Percentiles rank a stretch among this genome's conserved stretches.
Conservation (phyloP, 2,329 filamentous ascomycete species). For the Pseudocercospora eumusae region DNA sequence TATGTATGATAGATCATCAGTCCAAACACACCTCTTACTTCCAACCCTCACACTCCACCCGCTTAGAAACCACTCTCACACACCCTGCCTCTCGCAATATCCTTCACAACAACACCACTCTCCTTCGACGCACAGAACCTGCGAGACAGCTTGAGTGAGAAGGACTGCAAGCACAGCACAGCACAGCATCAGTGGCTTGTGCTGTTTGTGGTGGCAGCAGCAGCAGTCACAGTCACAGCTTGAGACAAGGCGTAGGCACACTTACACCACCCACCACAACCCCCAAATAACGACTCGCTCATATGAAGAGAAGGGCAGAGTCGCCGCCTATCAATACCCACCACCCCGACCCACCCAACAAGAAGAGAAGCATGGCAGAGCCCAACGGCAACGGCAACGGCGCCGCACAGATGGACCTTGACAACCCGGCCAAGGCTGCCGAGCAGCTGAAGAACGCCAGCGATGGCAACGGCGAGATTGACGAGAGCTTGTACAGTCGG, state of each 20-base stretch:
- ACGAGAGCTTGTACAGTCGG: constrained; percentile 67
- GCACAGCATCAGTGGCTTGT: not conserved
- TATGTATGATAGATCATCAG: not conserved
- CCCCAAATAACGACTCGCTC: constrained; percentile 7
- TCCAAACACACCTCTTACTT: not conserved
- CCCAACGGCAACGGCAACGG: constrained; percentile 18
- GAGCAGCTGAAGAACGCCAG: constrained; percentile 58
- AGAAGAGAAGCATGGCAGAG: constrained; percentile 22
- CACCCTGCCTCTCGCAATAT: not conserved
- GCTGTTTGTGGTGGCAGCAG: constrained; percentile 8
- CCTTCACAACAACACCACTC: not conserved
- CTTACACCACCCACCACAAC: constrained; percentile 5
- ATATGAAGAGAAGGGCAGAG: constrained; percentile 26
- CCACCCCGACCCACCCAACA: constrained; percentile 18
- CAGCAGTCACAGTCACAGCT: not conserved
- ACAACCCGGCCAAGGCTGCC: constrained; percentile 58
- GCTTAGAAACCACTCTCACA: not conserved
- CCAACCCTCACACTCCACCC: not conserved
- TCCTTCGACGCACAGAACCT: not conserved
- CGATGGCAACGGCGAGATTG: constrained; percentile 59
- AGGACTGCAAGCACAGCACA: not conserved
- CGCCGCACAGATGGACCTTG: constrained; percentile 60
- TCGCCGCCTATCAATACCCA: constrained; percentile 20
- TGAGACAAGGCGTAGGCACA: constrained; percentile 9
- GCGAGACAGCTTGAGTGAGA: constrained; percentile 1